These are phyloP conservation scores for Aspergillus amoenus DNA, from an alignment of 2,329 filamentous ascomycete genomes.

Conservation along the genomic window DNA sequence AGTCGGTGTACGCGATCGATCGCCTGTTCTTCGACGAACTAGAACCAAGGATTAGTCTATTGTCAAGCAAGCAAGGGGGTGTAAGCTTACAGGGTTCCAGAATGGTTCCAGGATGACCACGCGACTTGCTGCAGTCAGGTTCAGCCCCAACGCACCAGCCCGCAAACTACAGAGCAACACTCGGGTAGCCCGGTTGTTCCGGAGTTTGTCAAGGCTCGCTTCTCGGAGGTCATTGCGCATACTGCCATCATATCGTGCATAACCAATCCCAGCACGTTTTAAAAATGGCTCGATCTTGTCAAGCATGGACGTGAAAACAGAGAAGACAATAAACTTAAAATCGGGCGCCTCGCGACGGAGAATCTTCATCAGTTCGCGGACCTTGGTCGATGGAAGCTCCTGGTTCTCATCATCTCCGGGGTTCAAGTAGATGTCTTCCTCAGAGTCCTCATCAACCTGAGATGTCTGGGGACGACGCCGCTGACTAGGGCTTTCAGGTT, in stretches of 20 bases:
- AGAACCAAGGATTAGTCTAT: conserved; percentile 16
- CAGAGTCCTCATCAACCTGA: conserved; percentile 43
- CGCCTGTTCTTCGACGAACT: conserved; percentile 97
- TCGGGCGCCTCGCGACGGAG: conserved; percentile 73
- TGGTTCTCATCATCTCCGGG: conserved; percentile 47
- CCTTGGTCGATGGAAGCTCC: conserved; percentile 73
- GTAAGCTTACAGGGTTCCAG: conserved; percentile 79
- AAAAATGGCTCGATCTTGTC: conserved; percentile 94
- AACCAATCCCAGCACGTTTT: conserved; percentile 68
- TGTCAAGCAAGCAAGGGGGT: conserved; percentile 13
- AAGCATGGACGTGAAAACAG: conserved; percentile 97
- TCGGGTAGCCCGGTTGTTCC: conserved; percentile 71
- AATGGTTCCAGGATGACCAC: conserved; percentile 97
- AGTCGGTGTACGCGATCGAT: conserved; percentile 98
- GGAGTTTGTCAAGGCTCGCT: conserved; percentile 74
- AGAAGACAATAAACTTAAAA: conserved; percentile 98
- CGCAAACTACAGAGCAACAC: conserved; percentile 91
- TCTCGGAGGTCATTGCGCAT: conserved; percentile 95
- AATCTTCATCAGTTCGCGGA: conserved; percentile 78
- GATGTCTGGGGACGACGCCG: conserved; percentile 14
- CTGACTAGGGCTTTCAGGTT: conserved; percentile 30
- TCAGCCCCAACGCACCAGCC: conserved; percentile 88
- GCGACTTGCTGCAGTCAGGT: conserved; percentile 87
- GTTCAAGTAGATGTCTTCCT: conserved; percentile 39
- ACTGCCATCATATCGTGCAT: conserved; percentile 87